Base-by-base conservation (phyloP, 805 yeast species). In the Wickerhamiella vanderwaltii region DNA sequence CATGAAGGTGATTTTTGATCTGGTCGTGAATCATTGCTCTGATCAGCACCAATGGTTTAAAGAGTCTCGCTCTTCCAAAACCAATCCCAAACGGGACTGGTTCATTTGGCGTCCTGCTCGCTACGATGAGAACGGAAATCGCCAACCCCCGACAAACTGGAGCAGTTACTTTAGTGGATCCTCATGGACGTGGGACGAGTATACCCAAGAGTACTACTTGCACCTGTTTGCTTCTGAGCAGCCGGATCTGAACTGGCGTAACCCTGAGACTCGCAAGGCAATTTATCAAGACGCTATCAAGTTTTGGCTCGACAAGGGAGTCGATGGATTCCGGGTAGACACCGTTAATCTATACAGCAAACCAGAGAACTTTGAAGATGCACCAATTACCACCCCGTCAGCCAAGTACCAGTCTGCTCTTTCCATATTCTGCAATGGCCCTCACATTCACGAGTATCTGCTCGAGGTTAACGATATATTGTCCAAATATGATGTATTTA, bases 181-280 rank as follows among this genome's bases (percentile, higher is more conserved):
- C 33, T 75, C 78, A 9, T 74, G 79, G 79, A 60, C 60, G 34
- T 73, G 65, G 54, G 78, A 74, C 54, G 75, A 70, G 47, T 24
- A 31, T 2, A 72, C 77, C 16, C 64, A 66, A 35, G 77, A 74
- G 57, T 73, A 72, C 60, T 74, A 73, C 56, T 58, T 74, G 48
- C 68, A 65, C 41, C 59, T 73, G 45, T 74, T 72, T 57, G 75
- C 76, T 11, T 58, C 57, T 38, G 53, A 67, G 23, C 79, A 74
- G 57, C 79, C 79, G 11, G 79, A 74, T 51, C 61, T 74, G 51
- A 74, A 73, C 58, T 74, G 79, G 80, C 78, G 73, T 48, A 72
- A 66, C 51, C 48, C 64, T 45, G 37, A 16, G 18, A 34, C 38
- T 12, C 23, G 42, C 9, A 41, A 36, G 40, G 33, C 29, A 2